Evolutionary conservation across 176 grass and related monocot genomes (phyloP).

Genomic region (Triticum urartu): DNA sequence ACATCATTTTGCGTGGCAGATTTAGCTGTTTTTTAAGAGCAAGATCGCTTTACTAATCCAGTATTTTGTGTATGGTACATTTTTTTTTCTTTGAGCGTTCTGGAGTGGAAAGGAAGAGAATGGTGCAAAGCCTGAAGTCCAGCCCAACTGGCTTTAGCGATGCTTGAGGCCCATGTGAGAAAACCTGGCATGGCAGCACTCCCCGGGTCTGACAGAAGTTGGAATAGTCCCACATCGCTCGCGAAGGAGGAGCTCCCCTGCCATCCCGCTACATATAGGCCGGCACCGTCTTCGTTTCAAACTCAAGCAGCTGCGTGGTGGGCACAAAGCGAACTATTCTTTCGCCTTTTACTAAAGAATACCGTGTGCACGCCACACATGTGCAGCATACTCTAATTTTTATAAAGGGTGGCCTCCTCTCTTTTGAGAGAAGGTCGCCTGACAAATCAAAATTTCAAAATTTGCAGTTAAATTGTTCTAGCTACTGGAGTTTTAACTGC

Average conservation of each 20-base stretch:
- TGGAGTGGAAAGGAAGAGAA: not conserved
- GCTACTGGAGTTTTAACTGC: too few relatives aligned
- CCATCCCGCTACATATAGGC: not conserved
- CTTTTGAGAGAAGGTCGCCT: not conserved
- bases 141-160: not conserved
- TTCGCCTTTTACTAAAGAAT: slow-evolving; percentile 98
- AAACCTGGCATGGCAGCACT: not conserved
- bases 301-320: slow-evolving; percentile 52
- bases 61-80: too few relatives aligned
- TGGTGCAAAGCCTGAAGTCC: not conserved
- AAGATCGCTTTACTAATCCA: too few relatives aligned
- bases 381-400: slow-evolving; percentile 11
- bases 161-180: not conserved
- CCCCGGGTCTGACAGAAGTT: not conserved
- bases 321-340: slow-evolving; percentile 61
- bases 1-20: not conserved
- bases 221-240: not conserved
- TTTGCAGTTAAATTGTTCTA: too few relatives aligned
- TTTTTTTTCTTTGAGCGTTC: too few relatives aligned
- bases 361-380: slow-evolving; percentile 11
- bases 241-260: too few relatives aligned
- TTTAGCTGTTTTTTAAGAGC: too few relatives aligned
- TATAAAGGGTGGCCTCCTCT: not conserved
- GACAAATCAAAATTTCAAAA: not conserved
- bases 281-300: too few relatives aligned